Evolutionary conservation across 2,329 filamentous ascomycete species (phyloP), one percentile per base, ranked within the genome.

Genomic region (Fonsecaea pedrosoi): DNA sequence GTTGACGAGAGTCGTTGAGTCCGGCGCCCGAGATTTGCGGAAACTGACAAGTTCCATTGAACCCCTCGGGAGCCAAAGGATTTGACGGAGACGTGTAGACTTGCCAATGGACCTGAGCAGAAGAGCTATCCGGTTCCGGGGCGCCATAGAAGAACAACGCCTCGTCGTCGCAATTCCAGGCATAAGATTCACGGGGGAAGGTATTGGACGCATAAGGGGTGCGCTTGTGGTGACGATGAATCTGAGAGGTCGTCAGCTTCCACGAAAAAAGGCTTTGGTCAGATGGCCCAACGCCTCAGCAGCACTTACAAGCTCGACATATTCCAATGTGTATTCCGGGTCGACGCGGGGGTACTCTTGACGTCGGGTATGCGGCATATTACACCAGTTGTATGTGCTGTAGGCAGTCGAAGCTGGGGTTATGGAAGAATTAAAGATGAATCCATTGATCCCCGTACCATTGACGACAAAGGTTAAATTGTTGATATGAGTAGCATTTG

Each of bases 181-280:
- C 79, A 74, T 92, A 91, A 0, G 86, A 80, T 75, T 95, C 92
- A 0, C 86, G 80, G 0, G 91, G 91, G 73, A 95, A 94, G 0
- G 88, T 87, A 75, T 95, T 96, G 61, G 85, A 83, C 1, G 90
- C 86, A 75, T 95, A 95, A 0, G 91, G 91, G 0, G 91, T 95
- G 25, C 92, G 86, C 76, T 95, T 95, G 78, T 95, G 92, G 75
- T 95, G 92, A 60, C 92, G 86, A 74, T 95, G 92, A 58, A 94
- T 90, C 84, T 89, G 21, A 12, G 8, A 50, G 2, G 2, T 1
- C 6, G 45, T 50, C 45, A 50, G 45, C 9, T 21, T 8, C 13
- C 5, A 12, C 4, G 2, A 1, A 25, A 25, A 25, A 25, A 25
- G 3, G 25, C 25, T 9, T 25, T 25, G 18, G 21, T 25, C 9